These are phyloP conservation scores for Podosphaera aphanis DNA, from an alignment of 2,329 filamentous ascomycete species.

Conservation along the genomic window DNA sequence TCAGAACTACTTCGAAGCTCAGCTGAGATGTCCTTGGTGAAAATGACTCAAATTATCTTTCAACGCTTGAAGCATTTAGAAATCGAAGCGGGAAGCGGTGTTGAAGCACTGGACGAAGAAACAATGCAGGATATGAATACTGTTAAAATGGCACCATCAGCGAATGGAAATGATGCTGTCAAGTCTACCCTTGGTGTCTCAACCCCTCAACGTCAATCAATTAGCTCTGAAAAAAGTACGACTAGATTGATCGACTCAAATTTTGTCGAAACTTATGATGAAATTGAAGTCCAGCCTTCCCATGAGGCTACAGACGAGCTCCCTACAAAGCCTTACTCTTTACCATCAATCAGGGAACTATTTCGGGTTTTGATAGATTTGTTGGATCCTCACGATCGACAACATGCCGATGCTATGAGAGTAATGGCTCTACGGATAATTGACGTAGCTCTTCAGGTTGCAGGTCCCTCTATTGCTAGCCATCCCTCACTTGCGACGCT, in stretches of 20 bases:
- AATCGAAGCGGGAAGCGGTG: slow-evolving; percentile 44
- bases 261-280: slow-evolving; percentile 9
- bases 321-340: slow-evolving; percentile 64
- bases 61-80: slow-evolving; percentile 75
- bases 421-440: slow-evolving; percentile 96
- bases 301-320: slow-evolving; percentile 18
- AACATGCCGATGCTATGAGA: slow-evolving; percentile 83
- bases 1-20: slow-evolving; percentile 77
- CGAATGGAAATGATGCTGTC: slow-evolving; percentile 38
- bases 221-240: slow-evolving; percentile 20
- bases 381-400: slow-evolving; percentile 74
- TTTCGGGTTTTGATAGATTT: slow-evolving; percentile 87
- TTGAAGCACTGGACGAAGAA: slow-evolving; percentile 40
- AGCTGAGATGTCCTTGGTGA: slow-evolving; percentile 90
- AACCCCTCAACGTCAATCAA: slow-evolving; percentile 16
- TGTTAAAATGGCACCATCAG: slow-evolving; percentile 64
- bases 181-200: slow-evolving; percentile 26
- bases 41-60: slow-evolving; percentile 98
- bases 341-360: slow-evolving; percentile 82
- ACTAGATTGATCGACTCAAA: slow-evolving; percentile 6
- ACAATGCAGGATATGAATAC: slow-evolving; percentile 46
- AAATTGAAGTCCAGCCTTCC: slow-evolving; percentile 10
- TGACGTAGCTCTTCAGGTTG: slow-evolving; percentile 88
- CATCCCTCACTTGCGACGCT: slow-evolving; percentile 72
- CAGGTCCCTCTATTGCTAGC: slow-evolving; percentile 78